phyloP scores from a whole-genome alignment of 2,329 filamentous ascomycete genomes.

The Talaromyces funiculosus region DNA sequence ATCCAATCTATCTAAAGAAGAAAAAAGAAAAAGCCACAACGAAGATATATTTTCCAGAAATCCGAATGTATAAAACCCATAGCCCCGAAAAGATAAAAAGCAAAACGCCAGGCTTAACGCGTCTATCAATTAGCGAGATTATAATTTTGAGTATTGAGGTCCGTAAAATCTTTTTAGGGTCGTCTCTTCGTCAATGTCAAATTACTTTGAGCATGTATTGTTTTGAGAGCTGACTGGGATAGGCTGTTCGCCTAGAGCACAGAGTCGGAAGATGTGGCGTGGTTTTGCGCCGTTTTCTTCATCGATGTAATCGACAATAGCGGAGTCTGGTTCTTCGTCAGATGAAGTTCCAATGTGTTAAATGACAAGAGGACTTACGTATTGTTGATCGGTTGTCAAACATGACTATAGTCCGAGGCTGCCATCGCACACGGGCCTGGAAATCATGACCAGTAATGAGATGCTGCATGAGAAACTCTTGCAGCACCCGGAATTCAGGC shows the following conservation, averaged over 20 bases:
- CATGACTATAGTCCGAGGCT: constrained; percentile 47
- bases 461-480: constrained; percentile 47
- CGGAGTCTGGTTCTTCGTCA: constrained; percentile 35
- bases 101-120: not conserved
- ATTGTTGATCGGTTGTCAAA: constrained; percentile 46
- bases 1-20: not conserved
- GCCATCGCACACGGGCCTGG: constrained; percentile 44
- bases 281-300: constrained; percentile 43
- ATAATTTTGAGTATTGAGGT: not conserved
- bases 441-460: constrained; percentile 45
- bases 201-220: not conserved
- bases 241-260: constrained; percentile 46
- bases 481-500: constrained; percentile 40
- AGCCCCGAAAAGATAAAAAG: not conserved
- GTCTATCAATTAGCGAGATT: constrained; percentile 2
- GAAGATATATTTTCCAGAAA: not conserved
- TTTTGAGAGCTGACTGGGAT: constrained; percentile 33
- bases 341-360: not conserved
- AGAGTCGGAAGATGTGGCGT: constrained; percentile 48
- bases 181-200: not conserved
- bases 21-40: not conserved
- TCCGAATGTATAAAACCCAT: not conserved
- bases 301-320: constrained; percentile 46
- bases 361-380: constrained; percentile 31
- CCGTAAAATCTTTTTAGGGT: not conserved